Evolutionary conservation across 176 grass and related monocot species (phyloP).

Genomic region (Typha latifolia): DNA sequence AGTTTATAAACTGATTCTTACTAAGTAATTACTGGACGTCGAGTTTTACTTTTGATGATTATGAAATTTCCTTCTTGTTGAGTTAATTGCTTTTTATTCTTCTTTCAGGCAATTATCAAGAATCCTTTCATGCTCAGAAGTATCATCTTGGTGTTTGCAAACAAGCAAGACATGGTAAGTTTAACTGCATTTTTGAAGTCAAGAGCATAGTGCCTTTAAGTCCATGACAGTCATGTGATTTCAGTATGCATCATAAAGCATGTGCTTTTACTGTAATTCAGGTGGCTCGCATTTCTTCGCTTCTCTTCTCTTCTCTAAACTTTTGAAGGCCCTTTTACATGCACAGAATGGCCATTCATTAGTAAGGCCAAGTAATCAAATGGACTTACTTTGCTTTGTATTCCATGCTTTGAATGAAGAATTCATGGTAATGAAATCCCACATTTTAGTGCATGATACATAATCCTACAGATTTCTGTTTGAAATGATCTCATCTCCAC

Average conservation of each 20-base stretch:
- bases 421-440: too few species aligned
- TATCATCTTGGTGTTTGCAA: conserved; percentile 69
- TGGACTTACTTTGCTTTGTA: too few species aligned
- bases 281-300: too few species aligned
- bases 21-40: background rate
- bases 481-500: too few species aligned
- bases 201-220: background rate
- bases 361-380: too few species aligned
- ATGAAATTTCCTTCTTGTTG: conserved; percentile 11
- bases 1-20: background rate
- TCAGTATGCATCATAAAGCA: background rate
- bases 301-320: too few species aligned
- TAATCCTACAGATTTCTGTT: too few species aligned
- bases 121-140: conserved; percentile 96
- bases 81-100: conserved; percentile 11
- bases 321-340: too few species aligned
- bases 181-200: background rate
- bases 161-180: conserved; percentile 96
- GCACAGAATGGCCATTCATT: too few species aligned
- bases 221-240: background rate
- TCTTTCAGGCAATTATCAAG: conserved; percentile 73
- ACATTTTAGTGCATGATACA: too few species aligned
- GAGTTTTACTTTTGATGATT: conserved; percentile 7
- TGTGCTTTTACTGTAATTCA: too few species aligned
- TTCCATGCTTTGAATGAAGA: too few species aligned